phyloP scores from a whole-genome alignment of 768 basidiomycete species.

The Kondoa malvinella region DNA sequence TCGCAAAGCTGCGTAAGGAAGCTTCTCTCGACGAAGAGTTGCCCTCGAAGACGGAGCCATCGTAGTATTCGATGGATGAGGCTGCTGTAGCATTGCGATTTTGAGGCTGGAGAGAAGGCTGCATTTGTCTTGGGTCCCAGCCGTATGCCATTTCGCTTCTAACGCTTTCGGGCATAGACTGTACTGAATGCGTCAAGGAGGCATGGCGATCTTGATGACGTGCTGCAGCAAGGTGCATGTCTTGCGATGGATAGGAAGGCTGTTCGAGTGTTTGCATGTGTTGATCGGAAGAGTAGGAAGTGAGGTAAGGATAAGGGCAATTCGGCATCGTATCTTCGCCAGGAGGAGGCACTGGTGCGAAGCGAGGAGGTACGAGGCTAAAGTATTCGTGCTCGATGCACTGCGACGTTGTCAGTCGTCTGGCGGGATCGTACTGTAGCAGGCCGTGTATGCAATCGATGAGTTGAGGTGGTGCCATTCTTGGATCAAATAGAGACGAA shows the following conservation, averaged over 20 bases:
- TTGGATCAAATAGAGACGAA: conserved; percentile 52
- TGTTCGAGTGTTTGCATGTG: neutral
- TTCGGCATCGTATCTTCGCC: neutral
- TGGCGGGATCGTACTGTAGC: conserved; percentile 76
- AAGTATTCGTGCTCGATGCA: conserved; percentile 83
- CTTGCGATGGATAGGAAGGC: neutral
- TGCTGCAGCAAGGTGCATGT: neutral
- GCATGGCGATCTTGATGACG: conserved; percentile 28
- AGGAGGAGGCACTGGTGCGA: conserved; percentile 27
- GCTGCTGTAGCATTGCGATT: neutral
- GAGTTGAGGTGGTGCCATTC: conserved; percentile 56
- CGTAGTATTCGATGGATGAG: conserved; percentile 21
- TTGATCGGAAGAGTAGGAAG: conserved; percentile 15
- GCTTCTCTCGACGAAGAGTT: no score
- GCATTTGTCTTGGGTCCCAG: neutral
- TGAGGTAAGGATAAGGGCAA: neutral
- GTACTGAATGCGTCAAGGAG: conserved; percentile 28
- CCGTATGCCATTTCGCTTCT: neutral
- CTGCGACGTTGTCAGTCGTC: conserved; percentile 66
- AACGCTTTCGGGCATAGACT: conserved; percentile 11
- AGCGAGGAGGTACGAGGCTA: conserved; percentile 43
- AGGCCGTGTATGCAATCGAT: conserved; percentile 83
- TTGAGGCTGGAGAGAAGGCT: neutral
- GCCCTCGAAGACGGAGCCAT: conserved; percentile 31
- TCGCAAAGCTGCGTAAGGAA: neutral